Conservation (phyloP, 2,329 filamentous ascomycete genomes). For the Aureobasidium sp. region DNA sequence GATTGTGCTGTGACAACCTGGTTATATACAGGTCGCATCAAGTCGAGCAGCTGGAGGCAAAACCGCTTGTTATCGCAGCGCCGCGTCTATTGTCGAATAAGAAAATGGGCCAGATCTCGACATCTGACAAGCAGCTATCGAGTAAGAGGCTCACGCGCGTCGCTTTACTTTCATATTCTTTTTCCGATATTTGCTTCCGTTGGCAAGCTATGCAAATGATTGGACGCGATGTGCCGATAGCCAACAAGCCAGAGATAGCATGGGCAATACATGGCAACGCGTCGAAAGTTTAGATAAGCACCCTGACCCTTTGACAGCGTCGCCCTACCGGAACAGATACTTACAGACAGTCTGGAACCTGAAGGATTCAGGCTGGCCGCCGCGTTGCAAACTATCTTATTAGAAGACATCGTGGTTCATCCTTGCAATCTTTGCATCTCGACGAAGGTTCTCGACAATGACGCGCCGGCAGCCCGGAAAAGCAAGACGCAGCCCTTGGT, state of each 20-base stretch:
- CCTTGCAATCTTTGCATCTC: no score
- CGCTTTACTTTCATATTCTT: background rate
- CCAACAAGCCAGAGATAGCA: background rate
- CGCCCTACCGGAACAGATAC: no score
- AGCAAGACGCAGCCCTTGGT: no score
- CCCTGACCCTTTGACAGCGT: background rate
- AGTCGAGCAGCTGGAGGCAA: no score
- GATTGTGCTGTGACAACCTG: no score
- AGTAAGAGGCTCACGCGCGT: background rate
- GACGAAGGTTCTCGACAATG: no score
- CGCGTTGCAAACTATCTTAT: no score
- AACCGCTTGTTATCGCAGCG: background rate
- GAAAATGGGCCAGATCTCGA: background rate
- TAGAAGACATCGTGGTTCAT: no score
- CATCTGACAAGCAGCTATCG: no score
- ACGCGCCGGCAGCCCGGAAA: no score
- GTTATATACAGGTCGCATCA: no score
- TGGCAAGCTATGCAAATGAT: background rate
- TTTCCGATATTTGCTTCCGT: background rate
- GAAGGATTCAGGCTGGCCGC: no score
- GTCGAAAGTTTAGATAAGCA: background rate
- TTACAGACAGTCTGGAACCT: background rate
- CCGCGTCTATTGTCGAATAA: background rate
- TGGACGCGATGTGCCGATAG: background rate
- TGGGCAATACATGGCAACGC: background rate